phyloP scores from a whole-genome alignment of 768 basidiomycete species.

The Rhodotorula kratochvilovae region DNA sequence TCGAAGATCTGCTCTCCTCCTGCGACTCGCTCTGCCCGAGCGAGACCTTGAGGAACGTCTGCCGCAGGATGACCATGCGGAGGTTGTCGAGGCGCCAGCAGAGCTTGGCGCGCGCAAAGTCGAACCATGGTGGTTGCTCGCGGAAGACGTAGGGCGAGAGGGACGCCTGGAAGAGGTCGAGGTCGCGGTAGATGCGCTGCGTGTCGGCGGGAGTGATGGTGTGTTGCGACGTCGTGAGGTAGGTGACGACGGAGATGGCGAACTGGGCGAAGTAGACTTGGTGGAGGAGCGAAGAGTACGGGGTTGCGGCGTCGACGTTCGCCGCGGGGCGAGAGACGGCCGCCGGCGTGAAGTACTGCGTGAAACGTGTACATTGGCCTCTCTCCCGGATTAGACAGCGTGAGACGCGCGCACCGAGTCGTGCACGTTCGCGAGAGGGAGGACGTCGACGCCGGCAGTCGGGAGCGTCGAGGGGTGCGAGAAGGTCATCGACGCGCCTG shows the following conservation, averaged over 20 bases:
- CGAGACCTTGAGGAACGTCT: slow-evolving; percentile 9
- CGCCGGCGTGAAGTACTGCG: not conserved
- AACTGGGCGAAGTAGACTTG: not conserved
- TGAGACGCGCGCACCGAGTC: too few relatives aligned
- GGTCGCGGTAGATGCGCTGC: not conserved
- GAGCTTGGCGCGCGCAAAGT: not conserved
- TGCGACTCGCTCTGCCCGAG: not conserved
- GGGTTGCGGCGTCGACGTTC: not conserved
- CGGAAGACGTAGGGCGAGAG: slow-evolving; percentile 6
- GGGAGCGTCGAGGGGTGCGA: slow-evolving; percentile 1
- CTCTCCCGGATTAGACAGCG: too few relatives aligned
- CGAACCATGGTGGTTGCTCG: not conserved
- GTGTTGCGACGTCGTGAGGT: not conserved
- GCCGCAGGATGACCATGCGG: slow-evolving; percentile 4
- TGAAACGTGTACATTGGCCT: too few relatives aligned
- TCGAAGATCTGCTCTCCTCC: not conserved
- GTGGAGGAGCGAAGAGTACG: slow-evolving; percentile 4
- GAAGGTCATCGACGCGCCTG: not conserved
- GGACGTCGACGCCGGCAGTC: slow-evolving; percentile 1
- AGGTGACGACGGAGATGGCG: not conserved
- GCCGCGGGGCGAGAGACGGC: not conserved
- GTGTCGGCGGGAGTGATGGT: not conserved
- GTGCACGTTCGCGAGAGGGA: not conserved
- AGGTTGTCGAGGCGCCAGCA: slow-evolving; percentile 5
- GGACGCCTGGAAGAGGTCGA: not conserved